These are phyloP conservation scores for Magnaporthiopsis rhizophila DNA, from an alignment of 2,329 filamentous ascomycete species.

Conservation along the genomic window DNA sequence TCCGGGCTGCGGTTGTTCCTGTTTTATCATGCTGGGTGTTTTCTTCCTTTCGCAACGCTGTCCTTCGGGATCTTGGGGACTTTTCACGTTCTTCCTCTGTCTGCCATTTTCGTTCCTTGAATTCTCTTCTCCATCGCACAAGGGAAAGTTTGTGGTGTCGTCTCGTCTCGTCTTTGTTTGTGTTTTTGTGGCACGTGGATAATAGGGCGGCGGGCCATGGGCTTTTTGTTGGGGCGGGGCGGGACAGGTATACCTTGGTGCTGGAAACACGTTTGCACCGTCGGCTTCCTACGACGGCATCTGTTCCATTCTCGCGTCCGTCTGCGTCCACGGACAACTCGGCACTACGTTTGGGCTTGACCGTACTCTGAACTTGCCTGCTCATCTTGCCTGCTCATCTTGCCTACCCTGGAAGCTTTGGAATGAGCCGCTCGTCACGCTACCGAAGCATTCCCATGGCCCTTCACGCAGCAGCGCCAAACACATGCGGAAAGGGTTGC, in stretches of 20 bases:
- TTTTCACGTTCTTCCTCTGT: neutral
- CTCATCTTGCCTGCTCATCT: no score
- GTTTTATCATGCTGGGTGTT: neutral
- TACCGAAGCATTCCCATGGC: neutral
- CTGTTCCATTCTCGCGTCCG: neutral
- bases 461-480: neutral
- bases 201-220: neutral
- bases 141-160: neutral
- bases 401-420: neutral
- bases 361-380: neutral
- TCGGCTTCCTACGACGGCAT: neutral
- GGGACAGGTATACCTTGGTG: neutral
- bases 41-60: neutral
- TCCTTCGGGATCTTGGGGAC: neutral
- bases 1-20: neutral
- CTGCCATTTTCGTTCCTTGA: neutral
- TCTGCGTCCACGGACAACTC: neutral
- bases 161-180: neutral
- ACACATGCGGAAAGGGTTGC: neutral
- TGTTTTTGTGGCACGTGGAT: neutral
- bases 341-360: neutral
- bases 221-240: neutral
- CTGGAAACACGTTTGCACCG: neutral
- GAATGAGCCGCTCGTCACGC: neutral
- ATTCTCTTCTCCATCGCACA: slow-evolving; percentile 1